phyloP scores from a whole-genome alignment of 352 stramenopile genomes.

The Thalassiosira mediterranea region DNA sequence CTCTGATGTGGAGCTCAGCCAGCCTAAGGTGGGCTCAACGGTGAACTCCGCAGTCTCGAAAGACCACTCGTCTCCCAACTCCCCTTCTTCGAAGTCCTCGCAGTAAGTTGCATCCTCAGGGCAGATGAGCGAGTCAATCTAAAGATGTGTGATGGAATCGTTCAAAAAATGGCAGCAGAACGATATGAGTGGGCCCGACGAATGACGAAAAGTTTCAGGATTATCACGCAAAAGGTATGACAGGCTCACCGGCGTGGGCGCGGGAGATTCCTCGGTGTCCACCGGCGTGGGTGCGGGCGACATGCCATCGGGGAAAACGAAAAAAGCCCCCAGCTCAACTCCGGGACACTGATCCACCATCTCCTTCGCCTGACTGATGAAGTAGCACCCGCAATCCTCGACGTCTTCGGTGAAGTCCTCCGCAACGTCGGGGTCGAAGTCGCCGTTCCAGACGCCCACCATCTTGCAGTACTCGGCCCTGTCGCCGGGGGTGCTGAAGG shows the following conservation, averaged over 20 bases:
- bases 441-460: conserved; percentile 21
- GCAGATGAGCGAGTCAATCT: no score
- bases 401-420: conserved; percentile 11
- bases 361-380: conserved; percentile 2
- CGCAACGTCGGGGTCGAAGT: not conserved
- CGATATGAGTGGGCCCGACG: no score
- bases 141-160: no score
- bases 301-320: not conserved
- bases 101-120: no score
- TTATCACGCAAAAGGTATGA: no score
- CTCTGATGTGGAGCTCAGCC: no score
- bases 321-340: conserved; percentile 14
- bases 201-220: no score
- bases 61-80: no score
- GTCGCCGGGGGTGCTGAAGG: conserved; percentile 1
- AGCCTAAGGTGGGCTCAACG: no score
- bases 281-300: not conserved
- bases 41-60: no score
- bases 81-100: no score
- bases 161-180: no score
- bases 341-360: conserved; percentile 6
- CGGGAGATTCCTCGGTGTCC: not conserved
- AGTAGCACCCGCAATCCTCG: conserved; percentile 16
- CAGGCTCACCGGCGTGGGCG: not conserved
- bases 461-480: conserved; percentile 11